Conservation (phyloP, 2,329 filamentous ascomycete species). For the Hymenoscyphus salicellus region DNA sequence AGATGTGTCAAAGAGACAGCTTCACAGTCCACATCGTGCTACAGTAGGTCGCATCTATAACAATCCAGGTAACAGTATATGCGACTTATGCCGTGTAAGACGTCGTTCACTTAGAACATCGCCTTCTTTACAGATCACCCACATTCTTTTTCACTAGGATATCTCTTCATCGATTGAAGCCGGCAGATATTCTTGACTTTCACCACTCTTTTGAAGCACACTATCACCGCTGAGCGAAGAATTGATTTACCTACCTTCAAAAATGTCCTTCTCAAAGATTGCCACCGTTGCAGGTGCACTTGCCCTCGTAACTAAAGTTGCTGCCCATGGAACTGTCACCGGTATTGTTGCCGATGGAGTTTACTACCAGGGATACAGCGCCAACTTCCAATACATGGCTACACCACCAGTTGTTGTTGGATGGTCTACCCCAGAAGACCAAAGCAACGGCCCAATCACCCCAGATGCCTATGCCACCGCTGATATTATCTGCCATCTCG, state of each 20-base stretch:
- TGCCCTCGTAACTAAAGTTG: slow-evolving; percentile 38
- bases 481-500: slow-evolving; percentile 51
- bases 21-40: no score
- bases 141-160: slow-evolving; percentile 22
- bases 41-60: no score
- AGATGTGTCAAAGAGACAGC: no score
- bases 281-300: slow-evolving; percentile 26
- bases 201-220: slow-evolving; percentile 11
- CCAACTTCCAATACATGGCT: slow-evolving; percentile 29
- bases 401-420: slow-evolving; percentile 36
- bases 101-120: no score
- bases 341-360: slow-evolving; percentile 47
- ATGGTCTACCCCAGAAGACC: slow-evolving; percentile 43
- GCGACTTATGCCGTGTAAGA: neutral
- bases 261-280: slow-evolving; percentile 33
- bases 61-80: no score
- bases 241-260: slow-evolving; percentile 17
- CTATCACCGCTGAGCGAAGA: slow-evolving; percentile 22
- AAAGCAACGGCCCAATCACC: slow-evolving; percentile 47
- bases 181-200: slow-evolving; percentile 20
- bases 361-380: slow-evolving; percentile 36
- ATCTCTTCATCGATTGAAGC: slow-evolving; percentile 32
- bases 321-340: slow-evolving; percentile 46
- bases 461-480: slow-evolving; percentile 42
- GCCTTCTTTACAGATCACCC: slow-evolving; percentile 20